Base-by-base conservation (phyloP, 495 filamentous ascomycete species). In the Clohesyomyces aquaticus region DNA sequence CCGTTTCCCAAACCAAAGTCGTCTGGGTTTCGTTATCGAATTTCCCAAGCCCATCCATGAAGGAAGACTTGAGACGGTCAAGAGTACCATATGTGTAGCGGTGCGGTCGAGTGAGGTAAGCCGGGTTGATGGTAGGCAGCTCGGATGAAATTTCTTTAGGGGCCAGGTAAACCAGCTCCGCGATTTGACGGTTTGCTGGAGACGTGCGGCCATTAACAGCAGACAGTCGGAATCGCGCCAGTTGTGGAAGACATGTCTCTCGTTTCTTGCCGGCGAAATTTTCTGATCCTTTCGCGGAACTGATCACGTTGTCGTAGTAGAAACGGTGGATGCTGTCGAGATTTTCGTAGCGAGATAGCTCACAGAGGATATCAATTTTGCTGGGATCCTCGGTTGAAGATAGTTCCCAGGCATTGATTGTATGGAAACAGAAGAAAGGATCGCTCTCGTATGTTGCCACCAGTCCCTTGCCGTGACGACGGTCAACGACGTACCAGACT, bases 371-470 rank as follows among this genome's bases (percentile, higher is more conserved):
- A 58, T 85, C 77, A 4, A 71, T 74, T 28, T 78, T 72, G 21
- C 68, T 66, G 0, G 73, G 53, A 21, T 80, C 75, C 3, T 69
- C 70, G 2, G 71, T 26, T 0, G 76, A 76, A 0, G 72, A 61
- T 57, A 89, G 83, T 63, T 91, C 85, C 74, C 85, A 92, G 0
- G 88, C 82, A 66, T 93, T 93, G 68, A 90, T 77, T 4, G 85
- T 82, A 75, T 93, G 88, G 74, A 93, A 93, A 73, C 81, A 84
- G 77, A 91, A 93, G 57, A 87, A 86, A 0, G 86, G 79, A 0
- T 78, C 76, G 23, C 78, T 84, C 27, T 87, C 80, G 68, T 74
- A 78, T 8, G 70, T 71, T 16, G 71, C 72, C 11, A 78, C 65
- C 10, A 78, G 59, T 0, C 74, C 78, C 21, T 72, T 67, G 11